Base-by-base conservation (phyloP, 2,329 filamentous ascomycete species). In the Davidsoniella australis region DNA sequence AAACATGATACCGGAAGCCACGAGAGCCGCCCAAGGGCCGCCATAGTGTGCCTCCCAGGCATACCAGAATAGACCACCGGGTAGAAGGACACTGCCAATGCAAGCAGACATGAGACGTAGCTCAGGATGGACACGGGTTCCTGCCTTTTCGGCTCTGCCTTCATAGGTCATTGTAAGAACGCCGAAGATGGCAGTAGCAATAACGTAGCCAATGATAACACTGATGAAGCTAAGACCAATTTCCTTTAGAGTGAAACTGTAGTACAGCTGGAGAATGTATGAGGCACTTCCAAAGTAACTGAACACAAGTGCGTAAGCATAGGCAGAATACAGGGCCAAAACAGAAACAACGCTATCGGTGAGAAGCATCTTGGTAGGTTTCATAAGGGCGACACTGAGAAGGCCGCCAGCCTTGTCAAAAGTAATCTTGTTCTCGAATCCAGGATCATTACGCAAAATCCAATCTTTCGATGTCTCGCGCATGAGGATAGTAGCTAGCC, bases 331-430 rank as follows among this genome's bases (percentile, higher is more conserved):
- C 0, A 75, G 56, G 40, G 66, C 68, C 37, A 68, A 60, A 49
- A 78, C 74, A 9, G 70, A 69, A 2, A 80, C 71, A 37, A 82
- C 78, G 2, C 78, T 77, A 56, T 82, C 78, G 1, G 71, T 69
- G 39, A 77, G 57, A 6, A 82, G 65, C 67, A 83, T 77, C 41
- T 69, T 66, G 0, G 78, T 16, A 0, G 75, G 75, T 9, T 73
- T 64, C 14, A 72, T 53, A 1, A 75, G 58, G 1, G 68, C 66
- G 1, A 67, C 60, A 0, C 66, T 61, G 2, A 68, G 53, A 51
- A 72, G 70, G 1, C 53, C 16, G 17, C 54, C 56, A 66, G 41
- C 3, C 57, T 60, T 38, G 18, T 43, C 18, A 10, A 46, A 39
- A 29, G 43, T 26, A 12, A 43, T 38, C 14, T 49, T 33, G 8